Evolutionary conservation across 768 basidiomycete genomes (phyloP), one percentile per base, ranked within the genome.

Genomic region (Cantharellus anzutake): DNA sequence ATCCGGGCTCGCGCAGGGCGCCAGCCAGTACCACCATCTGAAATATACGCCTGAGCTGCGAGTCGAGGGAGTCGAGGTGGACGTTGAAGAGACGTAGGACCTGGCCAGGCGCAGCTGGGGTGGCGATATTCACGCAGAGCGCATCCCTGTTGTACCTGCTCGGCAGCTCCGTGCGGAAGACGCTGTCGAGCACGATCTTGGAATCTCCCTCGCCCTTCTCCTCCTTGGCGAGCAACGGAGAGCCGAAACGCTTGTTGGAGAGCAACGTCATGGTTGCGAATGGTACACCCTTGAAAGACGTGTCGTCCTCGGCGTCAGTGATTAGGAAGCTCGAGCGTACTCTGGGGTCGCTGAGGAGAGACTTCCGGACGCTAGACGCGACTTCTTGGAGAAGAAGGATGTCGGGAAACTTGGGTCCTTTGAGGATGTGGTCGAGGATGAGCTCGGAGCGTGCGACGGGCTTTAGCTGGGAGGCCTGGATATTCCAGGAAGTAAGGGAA

Each of bases 361-460:
- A 68, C 3, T 59, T 29, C 14, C 71, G 69, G 61, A 70, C 71
- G 56, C 62, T 61, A 39, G 66, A 51, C 42, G 51, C 65, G 64
- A 73, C 72, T 68, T 73, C 73, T 69, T 73, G 71, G 64, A 74
- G 68, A 65, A 70, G 67, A 42, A 73, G 67, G 57, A 74, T 71
- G 62, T 74, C 71, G 48, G 72, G 68, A 48, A 59, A 42, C 60
- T 67, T 70, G 3, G 64, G 60, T 64, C 63, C 65, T 50, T 72
- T 59, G 59, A 73, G 66, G 64, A 73, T 69, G 63, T 65, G 60
- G 59, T 59, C 59, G 57, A 73, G 67, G 67, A 73, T 64, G 65
- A 68, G 68, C 59, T 68, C 66, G 67, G 71, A 62, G 56, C 73
- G 71, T 65, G 66, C 34, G 64, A 71, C 62, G 63, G 66, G 61